Conservation (phyloP, 2,329 filamentous ascomycete genomes). For the Remersonia thermophila region DNA sequence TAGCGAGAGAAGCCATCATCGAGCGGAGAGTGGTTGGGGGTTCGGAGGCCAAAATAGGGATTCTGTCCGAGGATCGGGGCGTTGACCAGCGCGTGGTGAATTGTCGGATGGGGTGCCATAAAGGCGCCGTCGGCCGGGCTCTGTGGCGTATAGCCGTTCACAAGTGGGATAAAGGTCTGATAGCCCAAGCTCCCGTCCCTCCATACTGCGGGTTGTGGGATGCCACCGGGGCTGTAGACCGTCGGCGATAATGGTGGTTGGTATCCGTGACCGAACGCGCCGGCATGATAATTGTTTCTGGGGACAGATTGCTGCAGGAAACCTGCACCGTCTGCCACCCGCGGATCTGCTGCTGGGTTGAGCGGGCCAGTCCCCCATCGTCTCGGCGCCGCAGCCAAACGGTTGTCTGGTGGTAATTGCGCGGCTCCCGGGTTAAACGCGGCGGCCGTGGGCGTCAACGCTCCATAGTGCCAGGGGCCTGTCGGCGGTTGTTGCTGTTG, state of each 20-base stretch:
- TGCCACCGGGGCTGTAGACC: slow-evolving; percentile 28
- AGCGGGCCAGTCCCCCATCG: slow-evolving; percentile 14
- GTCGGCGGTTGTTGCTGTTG: slow-evolving; percentile 7
- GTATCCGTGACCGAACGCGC: slow-evolving; percentile 20
- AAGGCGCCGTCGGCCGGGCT: slow-evolving; percentile 24
- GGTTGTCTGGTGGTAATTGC: slow-evolving; percentile 1
- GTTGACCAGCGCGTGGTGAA: slow-evolving; percentile 16
- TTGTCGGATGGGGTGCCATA: slow-evolving; percentile 20
- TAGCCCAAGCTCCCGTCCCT: slow-evolving; percentile 25
- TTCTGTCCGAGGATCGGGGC: slow-evolving; percentile 16
- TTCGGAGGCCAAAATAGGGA: slow-evolving; percentile 17
- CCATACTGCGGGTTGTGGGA: slow-evolving; percentile 27
- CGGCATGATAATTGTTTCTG: slow-evolving; percentile 14
- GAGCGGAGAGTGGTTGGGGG: slow-evolving; percentile 17
- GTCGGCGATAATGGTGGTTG: slow-evolving; percentile 27
- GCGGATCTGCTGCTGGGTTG: slow-evolving; percentile 4
- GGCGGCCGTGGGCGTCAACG: slow-evolving; percentile 4
- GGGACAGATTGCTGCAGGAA: slow-evolving; percentile 14
- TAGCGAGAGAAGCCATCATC: slow-evolving; percentile 20
- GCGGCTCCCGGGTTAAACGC: slow-evolving; percentile 7
- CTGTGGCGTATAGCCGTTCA: slow-evolving; percentile 24
- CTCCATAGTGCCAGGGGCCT: slow-evolving; percentile 16
- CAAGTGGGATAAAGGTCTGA: slow-evolving; percentile 21
- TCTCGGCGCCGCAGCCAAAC: slow-evolving; percentile 4
- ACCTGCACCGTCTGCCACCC: slow-evolving; percentile 7